Conservation (phyloP, 2,329 filamentous ascomycete species). For the Mariannaea sp. region DNA sequence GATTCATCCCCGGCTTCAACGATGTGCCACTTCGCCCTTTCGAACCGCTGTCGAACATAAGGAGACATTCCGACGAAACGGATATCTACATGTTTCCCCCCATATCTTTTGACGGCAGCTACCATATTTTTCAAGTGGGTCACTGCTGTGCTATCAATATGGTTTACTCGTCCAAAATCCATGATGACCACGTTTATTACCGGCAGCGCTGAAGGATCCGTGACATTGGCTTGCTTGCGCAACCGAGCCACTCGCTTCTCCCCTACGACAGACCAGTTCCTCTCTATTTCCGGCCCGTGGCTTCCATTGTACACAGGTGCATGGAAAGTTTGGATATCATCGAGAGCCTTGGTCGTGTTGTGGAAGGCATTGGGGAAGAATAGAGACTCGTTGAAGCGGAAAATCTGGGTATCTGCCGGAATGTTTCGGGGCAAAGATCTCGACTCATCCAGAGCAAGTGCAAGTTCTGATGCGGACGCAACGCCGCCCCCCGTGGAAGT, state of each 20-base stretch:
- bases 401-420: conserved; percentile 57
- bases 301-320: conserved; percentile 45
- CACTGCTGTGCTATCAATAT: conserved; percentile 59
- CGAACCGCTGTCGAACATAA: conserved; percentile 47
- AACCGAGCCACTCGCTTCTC: conserved; percentile 53
- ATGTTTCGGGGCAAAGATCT: conserved; percentile 36
- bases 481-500: conserved; percentile 39
- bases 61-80: conserved; percentile 54
- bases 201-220: conserved; percentile 36
- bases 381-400: conserved; percentile 60
- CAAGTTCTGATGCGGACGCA: conserved; percentile 38
- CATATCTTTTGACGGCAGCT: conserved; percentile 54
- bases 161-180: conserved; percentile 57
- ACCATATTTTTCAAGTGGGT: conserved; percentile 54
- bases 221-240: conserved; percentile 46
- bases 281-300: conserved; percentile 40
- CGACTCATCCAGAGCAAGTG: conserved; percentile 19
- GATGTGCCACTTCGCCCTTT: conserved; percentile 45
- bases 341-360: conserved; percentile 54
- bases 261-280: conserved; percentile 60
- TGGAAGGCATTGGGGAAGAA: conserved; percentile 66
- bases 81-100: conserved; percentile 51
- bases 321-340: conserved; percentile 53
- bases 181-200: conserved; percentile 55
- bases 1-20: conserved; percentile 19